Conservation (phyloP, 176 grass and related monocot genomes). For the Echinochloa phyllopogon region DNA sequence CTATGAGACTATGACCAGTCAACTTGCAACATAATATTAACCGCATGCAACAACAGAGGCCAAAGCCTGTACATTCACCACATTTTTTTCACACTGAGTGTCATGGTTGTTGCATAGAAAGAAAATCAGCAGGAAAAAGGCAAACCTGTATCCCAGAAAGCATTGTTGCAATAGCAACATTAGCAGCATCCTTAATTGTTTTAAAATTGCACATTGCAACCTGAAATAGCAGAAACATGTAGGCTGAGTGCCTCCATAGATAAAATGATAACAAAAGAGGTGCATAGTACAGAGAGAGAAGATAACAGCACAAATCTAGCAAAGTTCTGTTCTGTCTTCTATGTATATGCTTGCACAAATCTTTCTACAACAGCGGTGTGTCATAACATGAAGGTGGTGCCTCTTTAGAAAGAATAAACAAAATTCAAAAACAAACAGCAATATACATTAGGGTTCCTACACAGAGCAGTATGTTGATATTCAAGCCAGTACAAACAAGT, state of each 20-base stretch:
- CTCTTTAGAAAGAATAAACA: neutral
- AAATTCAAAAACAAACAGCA: neutral
- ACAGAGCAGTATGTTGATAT: neutral
- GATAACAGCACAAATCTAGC: constrained; percentile 12
- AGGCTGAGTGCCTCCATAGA: constrained; percentile 24
- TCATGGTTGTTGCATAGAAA: constrained; percentile 17
- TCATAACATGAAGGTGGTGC: constrained; percentile 13
- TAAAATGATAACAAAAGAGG: constrained; percentile 27
- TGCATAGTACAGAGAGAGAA: neutral
- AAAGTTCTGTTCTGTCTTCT: neutral
- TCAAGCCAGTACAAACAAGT: constrained; percentile 2
- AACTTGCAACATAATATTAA: constrained; percentile 3
- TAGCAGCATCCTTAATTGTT: constrained; percentile 92
- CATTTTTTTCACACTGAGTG: neutral
- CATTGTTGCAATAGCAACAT: constrained; percentile 99
- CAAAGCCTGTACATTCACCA: constrained; percentile 13
- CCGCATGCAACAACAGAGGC: neutral
- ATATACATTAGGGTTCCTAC: constrained; percentile 11
- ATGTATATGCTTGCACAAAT: constrained; percentile 1
- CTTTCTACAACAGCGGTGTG: constrained; percentile 12
- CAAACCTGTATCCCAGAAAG: constrained; percentile 98
- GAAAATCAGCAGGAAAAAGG: constrained; percentile 22
- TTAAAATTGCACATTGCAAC: constrained; percentile 98
- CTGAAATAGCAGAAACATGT: constrained; percentile 51
- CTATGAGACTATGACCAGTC: neutral